These are phyloP conservation scores for Penicillium arizonense DNA, from an alignment of 495 filamentous ascomycete genomes.

Conservation along the genomic window DNA sequence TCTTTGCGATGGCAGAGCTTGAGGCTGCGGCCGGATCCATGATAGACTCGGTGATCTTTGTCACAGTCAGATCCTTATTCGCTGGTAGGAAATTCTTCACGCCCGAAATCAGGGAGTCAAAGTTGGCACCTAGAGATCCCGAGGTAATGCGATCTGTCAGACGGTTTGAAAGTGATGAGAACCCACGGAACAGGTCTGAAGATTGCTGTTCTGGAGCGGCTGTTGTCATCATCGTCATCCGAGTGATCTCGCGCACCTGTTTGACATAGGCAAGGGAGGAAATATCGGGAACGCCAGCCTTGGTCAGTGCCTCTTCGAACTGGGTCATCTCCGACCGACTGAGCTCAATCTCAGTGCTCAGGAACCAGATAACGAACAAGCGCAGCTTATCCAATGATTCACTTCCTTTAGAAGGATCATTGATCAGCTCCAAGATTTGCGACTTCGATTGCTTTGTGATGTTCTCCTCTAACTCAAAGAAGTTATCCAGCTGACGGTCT, in stretches of 20 bases:
- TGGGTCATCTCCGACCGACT: conserved; percentile 76
- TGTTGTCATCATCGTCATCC: conserved; percentile 98
- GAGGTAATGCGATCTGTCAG: conserved; percentile 94
- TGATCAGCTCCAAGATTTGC: conserved; percentile 87
- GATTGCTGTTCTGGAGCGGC: conserved; percentile 67
- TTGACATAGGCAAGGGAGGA: conserved; percentile 81
- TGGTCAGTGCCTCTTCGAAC: conserved; percentile 83
- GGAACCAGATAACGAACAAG: conserved; percentile 95
- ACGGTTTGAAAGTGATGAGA: conserved; percentile 82
- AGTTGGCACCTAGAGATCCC: conserved; percentile 82
- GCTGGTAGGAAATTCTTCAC: conserved; percentile 98
- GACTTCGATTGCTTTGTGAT: conserved; percentile 89
- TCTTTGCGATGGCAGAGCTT: conserved; percentile 91
- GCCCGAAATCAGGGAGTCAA: conserved; percentile 93
- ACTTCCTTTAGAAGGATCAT: conserved; percentile 74
- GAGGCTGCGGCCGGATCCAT: conserved; percentile 94
- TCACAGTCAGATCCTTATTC: conserved; percentile 93
- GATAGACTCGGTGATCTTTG: conserved; percentile 95
- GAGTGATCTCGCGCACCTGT: conserved; percentile 90
- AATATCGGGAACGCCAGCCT: conserved; percentile 66
- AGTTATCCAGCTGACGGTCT: conserved; percentile 92
- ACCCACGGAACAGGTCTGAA: conserved; percentile 79
- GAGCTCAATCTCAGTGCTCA: conserved; percentile 91
- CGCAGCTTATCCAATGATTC: conserved; percentile 86
- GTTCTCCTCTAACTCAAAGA: conserved; percentile 92